Conservation (phyloP, 169 alveolate genomes). For the Plasmodium coatneyi region DNA sequence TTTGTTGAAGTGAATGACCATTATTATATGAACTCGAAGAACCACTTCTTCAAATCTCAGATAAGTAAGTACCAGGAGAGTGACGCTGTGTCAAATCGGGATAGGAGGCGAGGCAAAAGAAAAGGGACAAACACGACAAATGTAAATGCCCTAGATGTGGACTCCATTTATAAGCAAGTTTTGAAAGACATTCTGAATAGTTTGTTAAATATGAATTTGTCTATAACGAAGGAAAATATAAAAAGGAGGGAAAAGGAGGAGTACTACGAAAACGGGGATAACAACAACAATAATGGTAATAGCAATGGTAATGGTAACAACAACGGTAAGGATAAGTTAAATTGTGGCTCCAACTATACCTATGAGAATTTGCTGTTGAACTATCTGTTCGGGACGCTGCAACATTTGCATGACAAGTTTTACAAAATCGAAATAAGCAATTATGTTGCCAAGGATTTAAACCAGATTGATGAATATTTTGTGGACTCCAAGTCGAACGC, state of each 20-base stretch:
- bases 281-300: background rate
- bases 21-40: slow-evolving; percentile 64
- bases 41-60: slow-evolving; percentile 47
- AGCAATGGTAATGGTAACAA: background rate
- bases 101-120: background rate
- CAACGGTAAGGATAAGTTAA: background rate
- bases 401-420: slow-evolving; percentile 74
- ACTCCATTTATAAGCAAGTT: slow-evolving; percentile 52
- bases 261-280: slow-evolving; percentile 16
- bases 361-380: slow-evolving; percentile 65
- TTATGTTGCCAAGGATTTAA: slow-evolving; percentile 65
- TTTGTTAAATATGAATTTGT: slow-evolving; percentile 47
- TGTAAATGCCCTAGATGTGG: slow-evolving; percentile 31
- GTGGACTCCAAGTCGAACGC: slow-evolving; percentile 61
- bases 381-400: slow-evolving; percentile 67
- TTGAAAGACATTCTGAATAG: slow-evolving; percentile 65
- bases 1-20: slow-evolving; percentile 73
- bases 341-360: slow-evolving; percentile 1
- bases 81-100: background rate
- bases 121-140: background rate
- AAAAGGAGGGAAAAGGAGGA: slow-evolving; percentile 36
- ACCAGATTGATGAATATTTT: slow-evolving; percentile 64
- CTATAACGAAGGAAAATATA: slow-evolving; percentile 68
- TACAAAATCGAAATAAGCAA: slow-evolving; percentile 69
- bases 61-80: slow-evolving; percentile 10